These are phyloP conservation scores for Leucoagaricus sp. DNA, from an alignment of 1,284 basidiomycete species.

Conservation along the genomic window DNA sequence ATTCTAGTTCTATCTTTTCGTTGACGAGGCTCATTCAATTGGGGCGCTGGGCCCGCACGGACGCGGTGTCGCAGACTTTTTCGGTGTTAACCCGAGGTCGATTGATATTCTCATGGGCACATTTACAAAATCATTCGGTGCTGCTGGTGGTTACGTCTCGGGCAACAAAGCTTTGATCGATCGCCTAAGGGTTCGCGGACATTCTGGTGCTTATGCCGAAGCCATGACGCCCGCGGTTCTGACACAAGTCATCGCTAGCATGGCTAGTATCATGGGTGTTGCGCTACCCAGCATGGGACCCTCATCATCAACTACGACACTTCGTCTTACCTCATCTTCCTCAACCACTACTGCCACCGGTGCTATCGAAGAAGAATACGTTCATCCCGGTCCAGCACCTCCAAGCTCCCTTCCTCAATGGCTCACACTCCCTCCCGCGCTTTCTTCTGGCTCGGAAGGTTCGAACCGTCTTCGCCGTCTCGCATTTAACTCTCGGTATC, in stretches of 20 bases:
- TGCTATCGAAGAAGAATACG: conserved; percentile 36
- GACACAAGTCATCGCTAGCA: conserved; percentile 89
- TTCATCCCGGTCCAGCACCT: conserved; percentile 69
- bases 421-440: conserved; percentile 68
- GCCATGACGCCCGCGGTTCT: conserved; percentile 90
- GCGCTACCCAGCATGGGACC: conserved; percentile 40
- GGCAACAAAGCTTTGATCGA: conserved; percentile 83
- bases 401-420: conserved; percentile 63
- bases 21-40: conserved; percentile 98
- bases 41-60: conserved; percentile 94
- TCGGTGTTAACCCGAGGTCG: conserved; percentile 78
- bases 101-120: conserved; percentile 99
- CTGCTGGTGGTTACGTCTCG: conserved; percentile 94
- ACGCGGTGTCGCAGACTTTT: conserved; percentile 96
- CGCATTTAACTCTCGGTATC: conserved; percentile 95
- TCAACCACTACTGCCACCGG: conserved; percentile 1
- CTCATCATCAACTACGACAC: conserved; percentile 28
- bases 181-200: conserved; percentile 79
- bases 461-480: conserved; percentile 80
- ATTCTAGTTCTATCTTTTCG: conserved; percentile 89
- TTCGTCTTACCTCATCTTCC: conserved; percentile 20
- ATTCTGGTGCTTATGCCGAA: conserved; percentile 90
- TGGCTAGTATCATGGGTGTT: conserved; percentile 97
- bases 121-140: conserved; percentile 98
- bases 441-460: conserved; percentile 86